Conservation (phyloP, 1,284 basidiomycete species). For the Mixia osmundae region DNA sequence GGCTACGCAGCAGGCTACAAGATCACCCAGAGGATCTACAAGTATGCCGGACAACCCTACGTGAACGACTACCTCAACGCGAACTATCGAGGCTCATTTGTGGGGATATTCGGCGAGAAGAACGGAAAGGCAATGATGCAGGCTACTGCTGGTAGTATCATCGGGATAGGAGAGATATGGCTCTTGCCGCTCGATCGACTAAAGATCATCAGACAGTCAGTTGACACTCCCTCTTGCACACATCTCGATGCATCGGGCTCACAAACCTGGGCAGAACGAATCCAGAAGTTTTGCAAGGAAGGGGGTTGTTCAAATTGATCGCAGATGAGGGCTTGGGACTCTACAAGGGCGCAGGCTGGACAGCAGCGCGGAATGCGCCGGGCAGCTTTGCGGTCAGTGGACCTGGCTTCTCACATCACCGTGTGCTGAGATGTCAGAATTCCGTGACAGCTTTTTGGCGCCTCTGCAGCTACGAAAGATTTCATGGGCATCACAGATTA, state of each 20-base stretch:
- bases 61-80: constrained; percentile 67
- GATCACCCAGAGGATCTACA: constrained; percentile 73
- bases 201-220: constrained; percentile 80
- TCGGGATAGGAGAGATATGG: constrained; percentile 90
- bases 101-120: constrained; percentile 70
- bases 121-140: constrained; percentile 91
- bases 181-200: constrained; percentile 84
- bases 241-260: constrained; percentile 17
- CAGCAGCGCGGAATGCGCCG: constrained; percentile 88
- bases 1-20: constrained; percentile 98
- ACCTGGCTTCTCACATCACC: not conserved
- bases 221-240: constrained; percentile 9
- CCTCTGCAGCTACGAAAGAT: constrained; percentile 82
- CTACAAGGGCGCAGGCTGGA: constrained; percentile 98
- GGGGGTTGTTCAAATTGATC: constrained; percentile 72
- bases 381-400: constrained; percentile 68
- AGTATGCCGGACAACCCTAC: constrained; percentile 96
- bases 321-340: constrained; percentile 69
- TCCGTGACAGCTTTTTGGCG: constrained; percentile 58
- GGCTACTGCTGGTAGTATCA: constrained; percentile 77
- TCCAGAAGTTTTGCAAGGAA: constrained; percentile 80
- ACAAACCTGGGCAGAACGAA: constrained; percentile 32
- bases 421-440: not conserved
- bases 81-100: constrained; percentile 46
- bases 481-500: constrained; percentile 72